Percentiles rank a stretch among this genome's conserved stretches.
phyloP scores from a whole-genome alignment of 306 rosid species.

The Pyrus bretschneideri region DNA sequence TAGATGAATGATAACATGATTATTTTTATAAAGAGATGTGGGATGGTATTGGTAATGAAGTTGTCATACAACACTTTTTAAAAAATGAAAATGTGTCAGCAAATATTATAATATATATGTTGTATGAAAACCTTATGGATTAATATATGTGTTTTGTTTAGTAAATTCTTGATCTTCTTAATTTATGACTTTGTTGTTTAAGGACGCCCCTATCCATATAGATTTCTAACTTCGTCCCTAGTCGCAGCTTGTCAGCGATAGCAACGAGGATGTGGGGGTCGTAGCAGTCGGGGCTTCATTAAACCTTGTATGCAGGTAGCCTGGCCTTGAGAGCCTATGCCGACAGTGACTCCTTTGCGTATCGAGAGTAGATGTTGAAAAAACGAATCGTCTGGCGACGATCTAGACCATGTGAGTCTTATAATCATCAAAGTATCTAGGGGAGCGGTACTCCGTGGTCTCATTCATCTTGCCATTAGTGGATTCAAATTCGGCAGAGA shows the following conservation, averaged over 20 bases:
- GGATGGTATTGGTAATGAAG: no score
- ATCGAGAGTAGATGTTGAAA: constrained; percentile 59
- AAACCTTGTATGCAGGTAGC: constrained; percentile 67
- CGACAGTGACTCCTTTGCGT: constrained; percentile 55
- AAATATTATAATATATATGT: no score
- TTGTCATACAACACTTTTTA: no score
- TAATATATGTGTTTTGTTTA: no score
- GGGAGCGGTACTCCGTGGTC: constrained; percentile 56
- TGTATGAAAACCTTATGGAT: no score
- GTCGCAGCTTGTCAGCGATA: constrained; percentile 59
- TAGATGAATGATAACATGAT: no score
- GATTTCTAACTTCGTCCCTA: no score
- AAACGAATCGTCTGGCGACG: constrained; percentile 66
- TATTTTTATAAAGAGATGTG: no score
- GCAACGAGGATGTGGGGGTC: constrained; percentile 78
- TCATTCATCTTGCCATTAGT: constrained; percentile 70
- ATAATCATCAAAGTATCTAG: constrained; percentile 77
- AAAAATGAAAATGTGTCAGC: no score
- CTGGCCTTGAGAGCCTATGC: constrained; percentile 90
- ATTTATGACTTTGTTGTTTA: no score
- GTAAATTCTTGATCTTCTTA: no score
- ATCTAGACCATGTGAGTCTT: constrained; percentile 81
- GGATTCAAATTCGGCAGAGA: constrained; percentile 62
- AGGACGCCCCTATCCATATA: no score
- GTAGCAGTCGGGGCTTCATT: constrained; percentile 67